Conservation (phyloP, 495 filamentous ascomycete genomes). For the Penicillium riverlandense region DNA sequence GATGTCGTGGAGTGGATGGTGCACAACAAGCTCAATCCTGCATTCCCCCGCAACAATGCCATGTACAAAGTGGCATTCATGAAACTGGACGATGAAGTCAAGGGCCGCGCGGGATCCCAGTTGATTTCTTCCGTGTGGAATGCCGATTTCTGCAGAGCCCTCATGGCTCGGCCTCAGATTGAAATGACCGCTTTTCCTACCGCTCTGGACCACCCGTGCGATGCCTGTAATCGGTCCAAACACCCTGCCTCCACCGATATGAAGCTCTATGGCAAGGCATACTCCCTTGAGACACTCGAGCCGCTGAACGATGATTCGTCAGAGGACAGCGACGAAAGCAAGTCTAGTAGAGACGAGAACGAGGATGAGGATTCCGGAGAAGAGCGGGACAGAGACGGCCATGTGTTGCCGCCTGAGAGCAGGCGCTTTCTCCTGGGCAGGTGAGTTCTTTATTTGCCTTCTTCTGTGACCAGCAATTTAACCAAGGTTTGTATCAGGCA, state of each 20-base stretch:
- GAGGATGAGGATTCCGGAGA: constrained; percentile 25
- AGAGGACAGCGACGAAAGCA: constrained; percentile 34
- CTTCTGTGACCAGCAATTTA: not conserved
- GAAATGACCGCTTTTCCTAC: constrained; percentile 28
- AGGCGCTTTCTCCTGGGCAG: constrained; percentile 37
- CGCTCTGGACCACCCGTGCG: constrained; percentile 46
- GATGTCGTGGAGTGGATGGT: constrained; percentile 80
- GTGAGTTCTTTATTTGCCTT: constrained; percentile 14
- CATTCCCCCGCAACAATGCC: constrained; percentile 55
- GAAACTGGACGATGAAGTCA: constrained; percentile 68
- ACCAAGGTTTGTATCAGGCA: constrained; percentile 23
- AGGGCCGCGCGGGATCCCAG: constrained; percentile 60
- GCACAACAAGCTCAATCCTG: constrained; percentile 67
- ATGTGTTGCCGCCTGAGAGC: constrained; percentile 24
- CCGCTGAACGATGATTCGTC: constrained; percentile 41
- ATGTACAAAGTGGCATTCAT: constrained; percentile 65
- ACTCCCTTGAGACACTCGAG: constrained; percentile 61
- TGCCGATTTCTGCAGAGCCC: constrained; percentile 51
- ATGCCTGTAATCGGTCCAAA: constrained; percentile 65
- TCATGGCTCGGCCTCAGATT: constrained; percentile 57
- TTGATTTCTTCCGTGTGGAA: constrained; percentile 71
- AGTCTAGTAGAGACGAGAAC: constrained; percentile 28
- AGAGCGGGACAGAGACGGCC: constrained; percentile 25
- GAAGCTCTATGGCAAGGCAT: constrained; percentile 59
- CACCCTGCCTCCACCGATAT: constrained; percentile 62